These are phyloP conservation scores for Cyclostephanos invisitatus DNA, from an alignment of 108 stramenopile genomes.

Conservation along the genomic window DNA sequence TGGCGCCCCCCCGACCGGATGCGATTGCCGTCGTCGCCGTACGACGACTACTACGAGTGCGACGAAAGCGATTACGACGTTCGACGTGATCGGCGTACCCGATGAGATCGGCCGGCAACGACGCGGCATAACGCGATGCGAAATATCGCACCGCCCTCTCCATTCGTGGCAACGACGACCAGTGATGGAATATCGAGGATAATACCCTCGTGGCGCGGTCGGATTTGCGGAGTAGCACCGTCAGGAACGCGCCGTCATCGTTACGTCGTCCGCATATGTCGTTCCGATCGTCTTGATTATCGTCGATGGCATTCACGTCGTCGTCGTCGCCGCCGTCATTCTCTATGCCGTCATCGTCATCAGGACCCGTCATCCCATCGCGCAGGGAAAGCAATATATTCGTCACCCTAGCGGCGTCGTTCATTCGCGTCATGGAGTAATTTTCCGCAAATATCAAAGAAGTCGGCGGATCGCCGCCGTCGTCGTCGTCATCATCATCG, in stretches of 20 bases:
- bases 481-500: no score
- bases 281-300: no score
- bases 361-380: background rate
- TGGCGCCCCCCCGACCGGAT: no score
- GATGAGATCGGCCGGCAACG: slow-evolving; percentile 25
- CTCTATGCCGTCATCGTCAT: background rate
- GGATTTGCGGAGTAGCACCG: slow-evolving; percentile 29
- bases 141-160: slow-evolving; percentile 34
- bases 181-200: slow-evolving; percentile 36
- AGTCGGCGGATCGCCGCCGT: no score
- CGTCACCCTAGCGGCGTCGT: no score
- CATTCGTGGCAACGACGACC: slow-evolving; percentile 25
- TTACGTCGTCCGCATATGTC: no score
- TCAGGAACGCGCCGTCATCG: background rate
- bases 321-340: background rate
- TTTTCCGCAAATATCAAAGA: no score
- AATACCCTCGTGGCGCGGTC: slow-evolving; percentile 24
- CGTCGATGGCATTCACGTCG: no score
- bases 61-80: background rate
- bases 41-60: background rate
- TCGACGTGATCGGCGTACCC: slow-evolving; percentile 18
- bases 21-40: no score
- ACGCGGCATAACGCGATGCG: slow-evolving; percentile 13
- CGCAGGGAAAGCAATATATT: no score
- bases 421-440: no score